Conservation (phyloP, 1,284 basidiomycete species). For the Heterobasidion irregulare region DNA sequence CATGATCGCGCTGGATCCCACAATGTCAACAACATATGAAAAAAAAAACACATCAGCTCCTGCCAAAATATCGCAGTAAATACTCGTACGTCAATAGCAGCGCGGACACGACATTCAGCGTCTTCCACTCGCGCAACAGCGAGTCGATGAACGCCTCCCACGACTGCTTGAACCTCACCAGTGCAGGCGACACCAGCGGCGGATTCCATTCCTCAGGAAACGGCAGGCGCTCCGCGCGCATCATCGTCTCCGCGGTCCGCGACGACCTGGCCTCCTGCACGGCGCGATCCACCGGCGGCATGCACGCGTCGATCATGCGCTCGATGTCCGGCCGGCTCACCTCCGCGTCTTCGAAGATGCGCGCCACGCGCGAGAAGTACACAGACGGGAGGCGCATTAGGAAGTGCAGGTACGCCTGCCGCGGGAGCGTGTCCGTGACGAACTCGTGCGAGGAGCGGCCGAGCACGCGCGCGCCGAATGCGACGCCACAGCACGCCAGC, state of each 20-base stretch:
- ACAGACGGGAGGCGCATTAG: slow-evolving; percentile 64
- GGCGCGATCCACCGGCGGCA: background rate
- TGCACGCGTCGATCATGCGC: background rate
- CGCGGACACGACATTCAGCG: slow-evolving; percentile 66
- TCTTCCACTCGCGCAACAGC: slow-evolving; percentile 69
- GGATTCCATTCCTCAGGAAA: slow-evolving; percentile 59
- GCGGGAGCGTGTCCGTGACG: slow-evolving; percentile 42
- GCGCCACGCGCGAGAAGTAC: slow-evolving; percentile 66
- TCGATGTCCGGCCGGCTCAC: slow-evolving; percentile 61
- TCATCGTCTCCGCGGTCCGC: background rate
- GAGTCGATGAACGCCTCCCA: slow-evolving; percentile 71
- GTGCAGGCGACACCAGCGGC: slow-evolving; percentile 46
- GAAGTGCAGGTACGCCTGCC: slow-evolving; percentile 52
- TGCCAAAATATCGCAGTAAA: no score
- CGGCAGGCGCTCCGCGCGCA: slow-evolving; percentile 27
- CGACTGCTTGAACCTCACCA: slow-evolving; percentile 57
- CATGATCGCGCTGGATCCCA: slow-evolving; percentile 51
- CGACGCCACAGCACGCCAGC: slow-evolving; percentile 3
- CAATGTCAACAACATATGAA: background rate
- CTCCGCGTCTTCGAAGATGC: slow-evolving; percentile 67
- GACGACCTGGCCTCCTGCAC: background rate
- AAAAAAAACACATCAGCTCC: background rate
- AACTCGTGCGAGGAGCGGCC: slow-evolving; percentile 16
- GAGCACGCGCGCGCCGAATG: slow-evolving; percentile 8
- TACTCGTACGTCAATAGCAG: slow-evolving; percentile 53